These are phyloP conservation scores for Beverwykella pulmonaria DNA, from an alignment of 495 filamentous ascomycete species.

Conservation along the genomic window DNA sequence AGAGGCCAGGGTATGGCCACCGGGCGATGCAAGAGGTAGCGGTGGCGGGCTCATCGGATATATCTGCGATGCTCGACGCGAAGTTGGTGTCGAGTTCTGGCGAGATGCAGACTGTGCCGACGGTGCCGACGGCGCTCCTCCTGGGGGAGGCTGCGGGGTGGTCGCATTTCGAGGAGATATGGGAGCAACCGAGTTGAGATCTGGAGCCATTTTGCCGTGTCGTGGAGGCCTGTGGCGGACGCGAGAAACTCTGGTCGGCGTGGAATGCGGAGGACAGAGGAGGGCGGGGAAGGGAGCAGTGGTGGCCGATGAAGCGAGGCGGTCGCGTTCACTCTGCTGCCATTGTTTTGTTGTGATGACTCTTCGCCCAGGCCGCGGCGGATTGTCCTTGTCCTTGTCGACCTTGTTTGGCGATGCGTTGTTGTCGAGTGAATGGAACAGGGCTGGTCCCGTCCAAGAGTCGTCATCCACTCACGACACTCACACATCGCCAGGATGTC, in stretches of 20 bases:
- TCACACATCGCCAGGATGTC: constrained; percentile 1
- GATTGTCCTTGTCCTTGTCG: constrained; percentile 11
- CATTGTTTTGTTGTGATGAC: constrained; percentile 29
- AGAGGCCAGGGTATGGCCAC: constrained; percentile 24
- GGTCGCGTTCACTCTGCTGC: constrained; percentile 21
- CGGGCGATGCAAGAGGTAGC: constrained; percentile 45
- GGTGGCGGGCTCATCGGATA: constrained; percentile 53
- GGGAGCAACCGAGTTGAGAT: constrained; percentile 62
- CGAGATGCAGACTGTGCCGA: constrained; percentile 44
- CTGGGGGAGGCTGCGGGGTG: not conserved
- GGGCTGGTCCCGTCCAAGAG: constrained; percentile 8
- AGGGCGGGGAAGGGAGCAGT: constrained; percentile 3
- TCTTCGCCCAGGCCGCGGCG: constrained; percentile 11
- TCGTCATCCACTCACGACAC: constrained; percentile 24
- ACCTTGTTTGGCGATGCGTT: constrained; percentile 16
- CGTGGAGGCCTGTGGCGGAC: not conserved
- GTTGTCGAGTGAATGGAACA: constrained; percentile 24
- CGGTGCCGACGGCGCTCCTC: constrained; percentile 38
- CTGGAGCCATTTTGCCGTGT: constrained; percentile 57
- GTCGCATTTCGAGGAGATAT: constrained; percentile 52
- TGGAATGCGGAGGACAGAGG: not conserved
- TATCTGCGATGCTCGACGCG: constrained; percentile 53
- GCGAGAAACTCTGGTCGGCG: not conserved
- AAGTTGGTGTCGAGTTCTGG: constrained; percentile 51
- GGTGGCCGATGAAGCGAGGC: constrained; percentile 4